These are phyloP conservation scores for Mytilinidion resinicola DNA, from an alignment of 495 filamentous ascomycete genomes.

Conservation along the genomic window DNA sequence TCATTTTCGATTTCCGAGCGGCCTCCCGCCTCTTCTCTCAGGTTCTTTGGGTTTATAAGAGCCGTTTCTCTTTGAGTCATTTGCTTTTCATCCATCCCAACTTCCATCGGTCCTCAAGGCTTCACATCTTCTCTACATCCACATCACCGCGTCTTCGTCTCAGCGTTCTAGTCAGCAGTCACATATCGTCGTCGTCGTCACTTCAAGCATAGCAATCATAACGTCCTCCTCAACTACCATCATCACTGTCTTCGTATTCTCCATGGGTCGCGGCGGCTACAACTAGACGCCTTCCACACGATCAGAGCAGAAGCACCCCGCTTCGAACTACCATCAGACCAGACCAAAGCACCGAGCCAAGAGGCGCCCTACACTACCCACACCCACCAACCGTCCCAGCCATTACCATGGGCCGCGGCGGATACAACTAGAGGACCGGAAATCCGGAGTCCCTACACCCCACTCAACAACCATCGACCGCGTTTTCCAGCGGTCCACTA, in stretches of 20 bases:
- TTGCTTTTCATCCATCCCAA: no score
- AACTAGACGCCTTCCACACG: constrained; percentile 18
- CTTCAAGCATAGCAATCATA: not conserved
- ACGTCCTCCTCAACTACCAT: constrained; percentile 1
- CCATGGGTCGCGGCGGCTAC: constrained; percentile 28
- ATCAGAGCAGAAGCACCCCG: not conserved
- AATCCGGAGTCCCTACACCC: not conserved
- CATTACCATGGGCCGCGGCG: constrained; percentile 49
- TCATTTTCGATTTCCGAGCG: no score
- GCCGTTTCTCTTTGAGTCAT: no score
- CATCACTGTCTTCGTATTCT: constrained; percentile 2
- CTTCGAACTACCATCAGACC: not conserved
- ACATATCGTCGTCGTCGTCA: not conserved
- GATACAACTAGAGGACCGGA: constrained; percentile 41
- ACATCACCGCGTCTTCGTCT: no score
- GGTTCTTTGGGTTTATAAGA: no score
- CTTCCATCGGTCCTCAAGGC: no score
- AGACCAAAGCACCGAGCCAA: constrained; percentile 4
- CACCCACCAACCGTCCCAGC: not conserved
- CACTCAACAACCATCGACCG: not conserved
- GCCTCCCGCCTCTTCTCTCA: no score
- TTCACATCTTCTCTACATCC: no score
- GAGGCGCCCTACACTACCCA: constrained; percentile 6
- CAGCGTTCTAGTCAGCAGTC: no score
- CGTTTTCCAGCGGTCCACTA: not conserved